phyloP scores from a whole-genome alignment of 2,329 filamentous ascomycete genomes.

The Verticillium klebahnii region DNA sequence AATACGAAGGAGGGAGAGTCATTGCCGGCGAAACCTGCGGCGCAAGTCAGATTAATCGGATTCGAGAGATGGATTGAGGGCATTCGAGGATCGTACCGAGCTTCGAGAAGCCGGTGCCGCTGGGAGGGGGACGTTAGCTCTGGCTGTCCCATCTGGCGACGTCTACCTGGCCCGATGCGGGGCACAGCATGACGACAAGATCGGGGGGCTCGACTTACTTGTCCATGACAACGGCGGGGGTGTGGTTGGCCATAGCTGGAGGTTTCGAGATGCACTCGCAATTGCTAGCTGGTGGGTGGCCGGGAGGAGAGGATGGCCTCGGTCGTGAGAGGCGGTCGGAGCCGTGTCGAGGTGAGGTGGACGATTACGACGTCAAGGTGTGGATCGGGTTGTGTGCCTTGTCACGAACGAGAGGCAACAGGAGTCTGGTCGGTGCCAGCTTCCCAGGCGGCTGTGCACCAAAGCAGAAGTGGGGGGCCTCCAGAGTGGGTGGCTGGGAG shows the following conservation, averaged over 20 bases:
- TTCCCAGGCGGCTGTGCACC: neutral
- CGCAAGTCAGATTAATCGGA: constrained; percentile 15
- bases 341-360: constrained; percentile 6
- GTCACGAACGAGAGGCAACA: neutral
- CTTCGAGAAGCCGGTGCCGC: constrained; percentile 99
- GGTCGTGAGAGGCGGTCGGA: neutral
- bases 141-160: constrained; percentile 8
- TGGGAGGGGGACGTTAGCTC: constrained; percentile 36
- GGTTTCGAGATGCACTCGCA: constrained; percentile 6
- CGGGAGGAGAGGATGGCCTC: neutral
- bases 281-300: neutral
- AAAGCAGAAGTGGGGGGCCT: neutral
- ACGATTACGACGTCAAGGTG: constrained; percentile 15
- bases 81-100: constrained; percentile 61
- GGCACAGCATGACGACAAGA: constrained; percentile 14
- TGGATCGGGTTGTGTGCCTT: constrained; percentile 2
- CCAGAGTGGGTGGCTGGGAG: neutral
- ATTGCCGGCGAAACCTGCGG: constrained; percentile 91
- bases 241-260: constrained; percentile 82
- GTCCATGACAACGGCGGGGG: constrained; percentile 99
- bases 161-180: constrained; percentile 20
- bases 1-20: constrained; percentile 99
- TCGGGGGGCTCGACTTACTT: constrained; percentile 67
- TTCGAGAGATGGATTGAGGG: constrained; percentile 7
- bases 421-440: neutral